Percentiles rank a stretch among this genome's conserved stretches.
These are phyloP conservation scores for Rhynchospora pubera DNA, from an alignment of 176 grass and related monocot genomes.

Conservation along the genomic window DNA sequence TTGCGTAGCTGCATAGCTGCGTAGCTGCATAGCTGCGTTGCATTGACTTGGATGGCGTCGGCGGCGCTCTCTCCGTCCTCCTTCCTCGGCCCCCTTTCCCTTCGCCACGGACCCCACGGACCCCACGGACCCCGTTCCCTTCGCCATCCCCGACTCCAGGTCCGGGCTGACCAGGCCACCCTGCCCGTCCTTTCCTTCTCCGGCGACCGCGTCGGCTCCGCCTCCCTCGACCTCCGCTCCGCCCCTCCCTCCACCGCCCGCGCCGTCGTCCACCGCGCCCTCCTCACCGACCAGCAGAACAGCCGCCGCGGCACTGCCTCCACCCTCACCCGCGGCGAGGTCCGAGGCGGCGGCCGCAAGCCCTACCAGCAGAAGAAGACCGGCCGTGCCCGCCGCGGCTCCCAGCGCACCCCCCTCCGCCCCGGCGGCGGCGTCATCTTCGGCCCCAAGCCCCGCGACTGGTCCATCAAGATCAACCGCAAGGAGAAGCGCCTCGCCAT, in stretches of 20 bases:
- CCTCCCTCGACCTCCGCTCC: conserved; percentile 53
- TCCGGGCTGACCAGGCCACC: conserved; percentile 50
- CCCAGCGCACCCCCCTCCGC: conserved; percentile 78
- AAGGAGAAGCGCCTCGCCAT: conserved; percentile 98
- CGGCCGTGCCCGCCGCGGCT: conserved; percentile 68
- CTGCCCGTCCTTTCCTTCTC: conserved; percentile 82
- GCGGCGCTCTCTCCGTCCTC: conserved; percentile 20
- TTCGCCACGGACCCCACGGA: conserved; percentile 15
- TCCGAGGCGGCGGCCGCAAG: conserved; percentile 71
- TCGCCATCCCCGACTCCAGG: neutral
- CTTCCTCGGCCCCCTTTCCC: neutral
- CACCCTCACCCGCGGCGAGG: conserved; percentile 88
- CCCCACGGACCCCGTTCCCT: neutral
- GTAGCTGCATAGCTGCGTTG: too few species aligned
- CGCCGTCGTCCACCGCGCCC: conserved; percentile 78
- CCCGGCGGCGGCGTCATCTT: conserved; percentile 88
- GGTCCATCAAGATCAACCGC: conserved; percentile 99
- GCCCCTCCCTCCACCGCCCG: conserved; percentile 63
- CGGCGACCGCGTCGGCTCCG: conserved; percentile 66
- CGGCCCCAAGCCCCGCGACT: conserved; percentile 92
- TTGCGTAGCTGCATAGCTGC: too few species aligned
- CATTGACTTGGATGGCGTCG: neutral
- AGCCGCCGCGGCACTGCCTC: conserved; percentile 81
- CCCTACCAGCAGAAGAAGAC: conserved; percentile 94
- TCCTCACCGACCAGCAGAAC: conserved; percentile 94